Evolutionary conservation across 768 basidiomycete genomes (phyloP).

Genomic region (Boletus huronensis): DNA sequence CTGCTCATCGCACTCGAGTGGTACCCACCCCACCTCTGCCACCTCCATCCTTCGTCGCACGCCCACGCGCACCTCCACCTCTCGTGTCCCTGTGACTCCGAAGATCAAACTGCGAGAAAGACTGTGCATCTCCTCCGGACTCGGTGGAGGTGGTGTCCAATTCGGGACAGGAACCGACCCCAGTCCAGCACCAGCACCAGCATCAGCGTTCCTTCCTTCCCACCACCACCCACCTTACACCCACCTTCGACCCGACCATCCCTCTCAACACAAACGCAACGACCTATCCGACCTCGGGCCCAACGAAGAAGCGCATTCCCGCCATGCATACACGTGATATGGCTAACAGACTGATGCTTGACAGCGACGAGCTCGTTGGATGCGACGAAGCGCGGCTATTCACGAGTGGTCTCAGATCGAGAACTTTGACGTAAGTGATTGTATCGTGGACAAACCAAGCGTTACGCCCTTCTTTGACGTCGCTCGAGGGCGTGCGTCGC

Average conservation of each 20-base stretch:
- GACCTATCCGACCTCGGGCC: conserved; percentile 52
- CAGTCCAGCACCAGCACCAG: not conserved
- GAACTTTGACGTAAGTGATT: conserved; percentile 45
- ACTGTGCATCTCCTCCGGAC: too few species aligned
- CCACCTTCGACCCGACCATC: not conserved
- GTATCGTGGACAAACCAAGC: conserved; percentile 2
- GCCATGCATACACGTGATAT: conserved; percentile 47
- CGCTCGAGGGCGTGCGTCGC: conserved; percentile 12
- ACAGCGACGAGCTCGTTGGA: conserved; percentile 46
- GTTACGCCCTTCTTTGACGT: conserved; percentile 8
- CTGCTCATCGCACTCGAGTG: too few species aligned
- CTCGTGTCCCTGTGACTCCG: too few species aligned
- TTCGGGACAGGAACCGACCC: not conserved
- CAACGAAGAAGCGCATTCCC: conserved; percentile 50
- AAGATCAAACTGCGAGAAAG: too few species aligned
- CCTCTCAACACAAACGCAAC: conserved; percentile 27
- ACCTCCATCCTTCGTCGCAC: too few species aligned
- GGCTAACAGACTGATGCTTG: conserved; percentile 43
- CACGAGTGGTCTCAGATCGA: conserved; percentile 47
- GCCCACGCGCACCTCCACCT: too few species aligned
- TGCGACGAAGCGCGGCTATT: conserved; percentile 12
- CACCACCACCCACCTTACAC: not conserved
- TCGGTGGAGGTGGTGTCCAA: not conserved
- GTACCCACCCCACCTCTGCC: too few species aligned
- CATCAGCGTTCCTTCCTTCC: not conserved